Percentiles rank a stretch among this genome's conserved stretches.
Conservation (phyloP, 768 basidiomycete species). For the Collybia mongolica region DNA sequence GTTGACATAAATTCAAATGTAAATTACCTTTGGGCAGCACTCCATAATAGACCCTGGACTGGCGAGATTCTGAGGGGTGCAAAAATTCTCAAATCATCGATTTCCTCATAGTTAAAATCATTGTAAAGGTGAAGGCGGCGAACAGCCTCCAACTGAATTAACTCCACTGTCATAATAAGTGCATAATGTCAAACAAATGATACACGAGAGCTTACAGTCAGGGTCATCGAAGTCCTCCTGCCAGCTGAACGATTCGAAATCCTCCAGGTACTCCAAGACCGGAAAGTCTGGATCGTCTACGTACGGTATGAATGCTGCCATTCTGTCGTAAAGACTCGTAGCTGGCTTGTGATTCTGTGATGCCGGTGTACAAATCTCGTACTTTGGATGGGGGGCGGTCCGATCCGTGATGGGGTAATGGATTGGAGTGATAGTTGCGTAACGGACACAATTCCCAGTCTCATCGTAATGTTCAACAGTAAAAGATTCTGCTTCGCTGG, state of each 20-base stretch:
- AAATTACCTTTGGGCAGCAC: slow-evolving; percentile 38
- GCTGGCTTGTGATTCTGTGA: slow-evolving; percentile 26
- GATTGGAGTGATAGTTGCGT: slow-evolving; percentile 7
- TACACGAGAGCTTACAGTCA: slow-evolving; percentile 38
- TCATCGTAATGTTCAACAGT: slow-evolving; percentile 14
- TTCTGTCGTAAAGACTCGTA: not conserved
- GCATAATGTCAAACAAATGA: not conserved
- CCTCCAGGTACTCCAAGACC: slow-evolving; percentile 20
- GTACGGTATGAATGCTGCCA: slow-evolving; percentile 39
- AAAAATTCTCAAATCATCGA: slow-evolving; percentile 33
- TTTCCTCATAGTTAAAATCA: slow-evolving; percentile 27
- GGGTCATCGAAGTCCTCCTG: slow-evolving; percentile 42
- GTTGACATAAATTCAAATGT: too few relatives aligned
- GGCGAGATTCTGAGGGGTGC: slow-evolving; percentile 17
- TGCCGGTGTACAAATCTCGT: slow-evolving; percentile 47
- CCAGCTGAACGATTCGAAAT: slow-evolving; percentile 29
- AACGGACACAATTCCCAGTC: slow-evolving; percentile 6
- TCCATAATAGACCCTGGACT: slow-evolving; percentile 41
- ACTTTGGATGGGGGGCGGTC: slow-evolving; percentile 22
- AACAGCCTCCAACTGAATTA: slow-evolving; percentile 45
- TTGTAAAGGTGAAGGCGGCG: slow-evolving; percentile 32
- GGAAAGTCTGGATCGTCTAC: slow-evolving; percentile 45
- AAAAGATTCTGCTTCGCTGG: slow-evolving; percentile 7
- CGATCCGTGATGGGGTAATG: not conserved
- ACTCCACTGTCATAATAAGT: slow-evolving; percentile 33